Percentiles rank a stretch among this genome's conserved stretches.
Conservation (phyloP, 805 yeast species). For the Pichia sporocuriosa region DNA sequence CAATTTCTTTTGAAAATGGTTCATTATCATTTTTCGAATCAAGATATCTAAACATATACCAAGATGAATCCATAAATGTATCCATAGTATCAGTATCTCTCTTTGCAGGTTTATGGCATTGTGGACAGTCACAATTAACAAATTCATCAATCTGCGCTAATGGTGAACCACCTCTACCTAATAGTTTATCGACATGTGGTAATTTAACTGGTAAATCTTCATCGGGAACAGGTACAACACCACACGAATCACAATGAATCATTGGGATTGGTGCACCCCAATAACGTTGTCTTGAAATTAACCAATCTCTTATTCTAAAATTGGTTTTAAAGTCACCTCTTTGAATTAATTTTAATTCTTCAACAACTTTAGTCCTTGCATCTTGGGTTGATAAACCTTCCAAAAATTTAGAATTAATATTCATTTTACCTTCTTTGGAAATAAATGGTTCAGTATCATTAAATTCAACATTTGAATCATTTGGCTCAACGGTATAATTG, state of each 20-base stretch:
- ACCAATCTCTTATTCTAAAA: slow-evolving; percentile 83
- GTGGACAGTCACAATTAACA: slow-evolving; percentile 72
- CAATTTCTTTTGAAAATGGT: slow-evolving; percentile 50
- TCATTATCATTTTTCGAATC: slow-evolving; percentile 56
- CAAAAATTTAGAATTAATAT: slow-evolving; percentile 40
- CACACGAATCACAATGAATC: slow-evolving; percentile 79
- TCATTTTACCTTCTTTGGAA: slow-evolving; percentile 41
- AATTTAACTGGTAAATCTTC: slow-evolving; percentile 74
- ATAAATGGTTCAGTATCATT: slow-evolving; percentile 29
- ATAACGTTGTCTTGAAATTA: slow-evolving; percentile 86
- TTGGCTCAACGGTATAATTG: slow-evolving; percentile 41
- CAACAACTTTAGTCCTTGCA: slow-evolving; percentile 45
- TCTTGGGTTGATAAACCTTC: slow-evolving; percentile 42
- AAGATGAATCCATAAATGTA: slow-evolving; percentile 94
- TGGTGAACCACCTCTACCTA: slow-evolving; percentile 58
- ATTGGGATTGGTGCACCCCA: slow-evolving; percentile 99
- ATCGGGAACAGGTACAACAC: slow-evolving; percentile 89
- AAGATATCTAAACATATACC: slow-evolving; percentile 85
- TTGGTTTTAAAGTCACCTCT: slow-evolving; percentile 45
- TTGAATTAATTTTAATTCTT: slow-evolving; percentile 30
- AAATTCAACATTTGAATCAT: slow-evolving; percentile 1
- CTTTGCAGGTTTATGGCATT: slow-evolving; percentile 63
- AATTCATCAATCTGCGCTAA: slow-evolving; percentile 60
- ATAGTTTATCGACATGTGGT: slow-evolving; percentile 45
- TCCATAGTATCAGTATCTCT: slow-evolving; percentile 99